phyloP scores from a whole-genome alignment of 2,329 filamentous ascomycete genomes.

The Diaporthe eres region DNA sequence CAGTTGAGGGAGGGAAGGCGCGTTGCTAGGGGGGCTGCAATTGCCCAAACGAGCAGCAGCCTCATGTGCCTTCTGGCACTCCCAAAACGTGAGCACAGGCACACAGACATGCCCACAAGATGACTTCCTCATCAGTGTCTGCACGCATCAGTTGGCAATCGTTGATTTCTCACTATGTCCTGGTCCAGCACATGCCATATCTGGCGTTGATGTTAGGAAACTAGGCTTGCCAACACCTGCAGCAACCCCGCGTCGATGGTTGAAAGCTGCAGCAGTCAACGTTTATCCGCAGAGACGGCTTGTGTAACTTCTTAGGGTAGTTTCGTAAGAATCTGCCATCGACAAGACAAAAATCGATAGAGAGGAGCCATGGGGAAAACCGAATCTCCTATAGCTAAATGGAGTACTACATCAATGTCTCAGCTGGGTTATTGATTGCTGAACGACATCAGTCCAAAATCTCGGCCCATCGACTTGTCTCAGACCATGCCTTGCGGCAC shows the following conservation, averaged over 20 bases:
- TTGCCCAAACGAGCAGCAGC: background rate
- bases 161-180: no score
- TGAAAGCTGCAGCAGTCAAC: no score
- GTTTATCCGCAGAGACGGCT: background rate
- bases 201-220: no score
- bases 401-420: conserved; percentile 13
- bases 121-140: background rate
- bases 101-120: no score
- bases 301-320: background rate
- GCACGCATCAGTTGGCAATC: background rate
- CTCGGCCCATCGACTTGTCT: background rate
- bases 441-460: background rate
- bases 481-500: conserved; percentile 14
- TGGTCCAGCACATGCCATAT: no score
- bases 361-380: conserved; percentile 6
- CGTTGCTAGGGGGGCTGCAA: background rate
- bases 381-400: background rate
- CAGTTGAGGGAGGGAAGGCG: conserved; percentile 20
- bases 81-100: background rate
- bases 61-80: background rate
- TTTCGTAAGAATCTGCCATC: background rate
- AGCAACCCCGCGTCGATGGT: background rate
- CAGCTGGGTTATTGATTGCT: background rate
- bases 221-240: background rate
- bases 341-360: background rate